These are phyloP conservation scores for Pterulicium gracile DNA, from an alignment of 1,284 basidiomycete genomes.

Conservation along the genomic window DNA sequence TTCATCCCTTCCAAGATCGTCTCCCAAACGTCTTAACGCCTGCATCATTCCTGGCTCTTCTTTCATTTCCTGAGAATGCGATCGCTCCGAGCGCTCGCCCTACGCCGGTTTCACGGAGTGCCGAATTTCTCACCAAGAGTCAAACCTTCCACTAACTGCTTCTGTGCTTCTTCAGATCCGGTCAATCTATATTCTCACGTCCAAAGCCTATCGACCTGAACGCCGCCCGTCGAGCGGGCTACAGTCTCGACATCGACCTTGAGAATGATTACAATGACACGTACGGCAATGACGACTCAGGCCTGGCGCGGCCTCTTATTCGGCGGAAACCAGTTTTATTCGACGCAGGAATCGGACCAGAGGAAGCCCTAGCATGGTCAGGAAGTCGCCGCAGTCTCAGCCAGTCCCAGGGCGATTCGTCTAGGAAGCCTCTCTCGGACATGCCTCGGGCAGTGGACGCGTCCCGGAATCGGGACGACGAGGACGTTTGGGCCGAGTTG, in stretches of 20 bases:
- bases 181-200: slow-evolving; percentile 86
- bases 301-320: slow-evolving; percentile 44
- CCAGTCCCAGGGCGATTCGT: background rate
- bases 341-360: slow-evolving; percentile 35
- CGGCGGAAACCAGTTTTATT: slow-evolving; percentile 42
- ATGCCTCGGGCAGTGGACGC: slow-evolving; percentile 50
- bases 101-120: too few relatives aligned
- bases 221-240: slow-evolving; percentile 57
- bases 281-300: slow-evolving; percentile 43
- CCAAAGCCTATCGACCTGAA: slow-evolving; percentile 89
- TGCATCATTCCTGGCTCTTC: too few relatives aligned
- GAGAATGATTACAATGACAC: slow-evolving; percentile 50
- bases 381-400: slow-evolving; percentile 18
- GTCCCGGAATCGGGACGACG: slow-evolving; percentile 43
- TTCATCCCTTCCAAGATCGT: too few relatives aligned
- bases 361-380: slow-evolving; percentile 19
- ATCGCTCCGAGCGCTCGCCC: too few relatives aligned
- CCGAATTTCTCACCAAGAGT: too few relatives aligned
- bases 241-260: slow-evolving; percentile 62
- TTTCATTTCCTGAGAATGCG: too few relatives aligned
- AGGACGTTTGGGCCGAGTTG: slow-evolving; percentile 66
- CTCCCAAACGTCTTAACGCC: too few relatives aligned
- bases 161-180: slow-evolving; percentile 52
- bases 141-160: background rate
- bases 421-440: slow-evolving; percentile 22